These are phyloP conservation scores for Veloporphyrellus conicus DNA, from an alignment of 1,284 basidiomycete species.

Conservation along the genomic window DNA sequence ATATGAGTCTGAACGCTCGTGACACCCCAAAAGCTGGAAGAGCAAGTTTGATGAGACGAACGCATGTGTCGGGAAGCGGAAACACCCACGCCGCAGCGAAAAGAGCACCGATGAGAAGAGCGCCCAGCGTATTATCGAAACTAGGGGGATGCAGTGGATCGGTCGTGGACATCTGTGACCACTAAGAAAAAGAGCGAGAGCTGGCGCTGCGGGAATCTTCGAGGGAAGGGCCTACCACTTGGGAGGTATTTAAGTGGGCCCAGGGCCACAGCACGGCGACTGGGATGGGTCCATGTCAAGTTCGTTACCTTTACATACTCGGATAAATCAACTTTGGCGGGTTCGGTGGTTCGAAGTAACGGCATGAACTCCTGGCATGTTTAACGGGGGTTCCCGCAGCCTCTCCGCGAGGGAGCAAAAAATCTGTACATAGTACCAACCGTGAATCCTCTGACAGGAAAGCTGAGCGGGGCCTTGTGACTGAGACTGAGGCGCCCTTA, in stretches of 20 bases:
- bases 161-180: slow-evolving; percentile 4
- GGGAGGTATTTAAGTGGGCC: slow-evolving; percentile 3
- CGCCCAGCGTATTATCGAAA: slow-evolving; percentile 43
- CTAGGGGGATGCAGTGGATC: neutral
- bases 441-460: too few relatives aligned
- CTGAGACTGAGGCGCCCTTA: too few relatives aligned
- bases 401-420: neutral
- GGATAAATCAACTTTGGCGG: neutral
- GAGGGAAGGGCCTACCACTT: neutral
- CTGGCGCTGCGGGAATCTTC: neutral
- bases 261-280: neutral
- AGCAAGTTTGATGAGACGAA: neutral
- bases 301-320: neutral
- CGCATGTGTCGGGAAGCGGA: neutral
- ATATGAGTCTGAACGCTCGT: slow-evolving; percentile 53
- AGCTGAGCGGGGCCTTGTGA: too few relatives aligned
- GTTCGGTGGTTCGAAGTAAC: too few relatives aligned
- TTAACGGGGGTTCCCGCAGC: neutral
- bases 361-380: neutral
- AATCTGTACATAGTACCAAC: neutral
- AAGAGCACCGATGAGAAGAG: slow-evolving; percentile 46
- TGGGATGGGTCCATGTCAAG: neutral
- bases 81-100: slow-evolving; percentile 41
- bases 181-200: neutral
- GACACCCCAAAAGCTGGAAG: slow-evolving; percentile 50